phyloP scores from a whole-genome alignment of 371 early-diverging fungal species.

The Apophysomyces ossiformis region DNA sequence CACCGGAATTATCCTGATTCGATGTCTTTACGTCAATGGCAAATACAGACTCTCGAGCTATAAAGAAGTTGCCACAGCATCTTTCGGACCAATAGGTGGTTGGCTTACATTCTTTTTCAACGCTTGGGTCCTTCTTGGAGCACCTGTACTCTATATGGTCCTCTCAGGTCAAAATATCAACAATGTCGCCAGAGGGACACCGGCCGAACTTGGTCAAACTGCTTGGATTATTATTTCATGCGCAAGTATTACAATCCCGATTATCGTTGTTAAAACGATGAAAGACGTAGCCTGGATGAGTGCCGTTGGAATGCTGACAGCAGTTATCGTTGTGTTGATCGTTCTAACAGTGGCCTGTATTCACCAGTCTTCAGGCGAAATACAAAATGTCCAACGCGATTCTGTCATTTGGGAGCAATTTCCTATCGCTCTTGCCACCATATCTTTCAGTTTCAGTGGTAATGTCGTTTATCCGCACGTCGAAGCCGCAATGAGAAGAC shows the following conservation, averaged over 20 bases:
- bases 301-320: constrained; percentile 64
- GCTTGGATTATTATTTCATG: constrained; percentile 74
- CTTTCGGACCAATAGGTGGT: constrained; percentile 44
- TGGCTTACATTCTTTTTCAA: constrained; percentile 58
- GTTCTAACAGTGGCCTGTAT: constrained; percentile 50
- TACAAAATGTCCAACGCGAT: constrained; percentile 36
- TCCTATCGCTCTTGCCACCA: constrained; percentile 64
- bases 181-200: constrained; percentile 40
- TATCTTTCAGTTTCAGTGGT: constrained; percentile 83
- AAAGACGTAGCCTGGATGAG: constrained; percentile 67
- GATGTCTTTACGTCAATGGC: constrained; percentile 39
- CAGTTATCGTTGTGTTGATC: constrained; percentile 47
- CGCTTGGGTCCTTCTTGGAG: constrained; percentile 59
- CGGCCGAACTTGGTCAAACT: constrained; percentile 36
- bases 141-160: constrained; percentile 61
- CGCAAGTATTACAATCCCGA: constrained; percentile 55
- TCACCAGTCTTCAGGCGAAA: constrained; percentile 28
- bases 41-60: constrained; percentile 49
- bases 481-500: constrained; percentile 82
- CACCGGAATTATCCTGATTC: constrained; percentile 42
- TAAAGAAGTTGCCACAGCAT: constrained; percentile 42
- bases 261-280: constrained; percentile 59
- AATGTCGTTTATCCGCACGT: constrained; percentile 87
- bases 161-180: constrained; percentile 56
- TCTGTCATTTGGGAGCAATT: constrained; percentile 57